Percentiles rank a stretch among this genome's conserved stretches.
These are phyloP conservation scores for Tylopilus vinaceipallidus DNA, from an alignment of 768 basidiomycete species.

Conservation along the genomic window DNA sequence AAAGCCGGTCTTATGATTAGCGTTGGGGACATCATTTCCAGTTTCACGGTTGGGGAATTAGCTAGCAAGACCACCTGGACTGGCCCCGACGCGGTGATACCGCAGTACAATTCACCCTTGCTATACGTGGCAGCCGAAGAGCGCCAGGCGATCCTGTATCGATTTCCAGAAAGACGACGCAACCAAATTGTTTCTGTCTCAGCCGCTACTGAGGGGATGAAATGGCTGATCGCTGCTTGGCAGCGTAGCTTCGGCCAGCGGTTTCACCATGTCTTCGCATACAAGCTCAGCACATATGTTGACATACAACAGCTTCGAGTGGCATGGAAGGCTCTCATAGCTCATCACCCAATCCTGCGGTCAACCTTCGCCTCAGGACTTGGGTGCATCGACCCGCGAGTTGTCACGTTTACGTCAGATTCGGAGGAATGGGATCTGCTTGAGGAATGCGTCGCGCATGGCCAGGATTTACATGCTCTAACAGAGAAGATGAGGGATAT, in stretches of 20 bases:
- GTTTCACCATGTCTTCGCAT: conserved; percentile 46
- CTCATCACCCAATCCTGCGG: conserved; percentile 39
- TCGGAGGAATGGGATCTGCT: background rate
- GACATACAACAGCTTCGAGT: conserved; percentile 27
- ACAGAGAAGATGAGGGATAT: conserved; percentile 22
- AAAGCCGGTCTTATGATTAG: conserved; percentile 33
- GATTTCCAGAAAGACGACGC: conserved; percentile 14
- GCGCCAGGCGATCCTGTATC: conserved; percentile 7
- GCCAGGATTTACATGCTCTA: conserved; percentile 5
- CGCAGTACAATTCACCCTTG: background rate
- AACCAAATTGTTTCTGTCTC: conserved; percentile 19
- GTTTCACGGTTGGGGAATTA: conserved; percentile 35
- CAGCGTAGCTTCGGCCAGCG: conserved; percentile 38
- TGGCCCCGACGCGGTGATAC: background rate
- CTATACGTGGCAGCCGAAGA: conserved; percentile 13
- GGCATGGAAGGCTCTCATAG: conserved; percentile 39
- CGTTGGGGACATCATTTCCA: conserved; percentile 42
- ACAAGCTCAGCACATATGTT: conserved; percentile 31
- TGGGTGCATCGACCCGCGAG: conserved; percentile 14
- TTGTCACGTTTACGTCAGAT: conserved; percentile 25
- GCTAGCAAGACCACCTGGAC: conserved; percentile 7
- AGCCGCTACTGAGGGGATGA: conserved; percentile 32
- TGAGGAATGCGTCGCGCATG: conserved; percentile 9
- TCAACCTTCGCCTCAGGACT: conserved; percentile 38
- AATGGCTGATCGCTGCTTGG: conserved; percentile 44